Percentiles rank a stretch among this genome's conserved stretches.
Conservation (phyloP, 441 rosid genomes). For the Populus hybrid region DNA sequence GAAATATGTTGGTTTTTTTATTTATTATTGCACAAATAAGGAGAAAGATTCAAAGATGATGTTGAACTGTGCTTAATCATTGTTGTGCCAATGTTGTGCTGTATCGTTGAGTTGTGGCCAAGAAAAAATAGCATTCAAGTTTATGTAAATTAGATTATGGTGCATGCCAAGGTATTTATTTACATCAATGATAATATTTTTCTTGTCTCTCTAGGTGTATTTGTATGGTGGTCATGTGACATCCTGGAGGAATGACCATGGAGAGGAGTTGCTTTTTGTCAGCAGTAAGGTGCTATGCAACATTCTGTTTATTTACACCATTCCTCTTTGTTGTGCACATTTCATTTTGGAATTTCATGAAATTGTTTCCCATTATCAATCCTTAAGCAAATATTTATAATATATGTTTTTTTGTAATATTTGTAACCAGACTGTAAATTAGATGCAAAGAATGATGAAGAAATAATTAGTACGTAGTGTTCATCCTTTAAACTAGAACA, state of each 20-base stretch:
- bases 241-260: slow-evolving; percentile 80
- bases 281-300: slow-evolving; percentile 60
- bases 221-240: slow-evolving; percentile 91
- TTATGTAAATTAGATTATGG: neutral
- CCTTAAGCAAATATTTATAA: no score
- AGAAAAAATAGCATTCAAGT: neutral
- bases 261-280: slow-evolving; percentile 77
- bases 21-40: no score
- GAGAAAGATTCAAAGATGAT: no score
- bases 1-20: no score
- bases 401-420: neutral
- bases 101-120: neutral
- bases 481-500: no score
- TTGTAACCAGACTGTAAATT: neutral
- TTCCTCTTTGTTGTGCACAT: neutral
- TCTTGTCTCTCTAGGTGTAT: slow-evolving; percentile 50
- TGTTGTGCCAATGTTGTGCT: neutral
- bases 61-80: neutral
- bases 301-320: neutral
- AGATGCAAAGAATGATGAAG: neutral
- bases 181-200: no score
- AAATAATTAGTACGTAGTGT: no score
- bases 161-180: neutral
- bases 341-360: neutral
- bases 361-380: neutral